phyloP scores from a whole-genome alignment of 805 yeast genomes.

The Pichia rugopelliculosa region DNA sequence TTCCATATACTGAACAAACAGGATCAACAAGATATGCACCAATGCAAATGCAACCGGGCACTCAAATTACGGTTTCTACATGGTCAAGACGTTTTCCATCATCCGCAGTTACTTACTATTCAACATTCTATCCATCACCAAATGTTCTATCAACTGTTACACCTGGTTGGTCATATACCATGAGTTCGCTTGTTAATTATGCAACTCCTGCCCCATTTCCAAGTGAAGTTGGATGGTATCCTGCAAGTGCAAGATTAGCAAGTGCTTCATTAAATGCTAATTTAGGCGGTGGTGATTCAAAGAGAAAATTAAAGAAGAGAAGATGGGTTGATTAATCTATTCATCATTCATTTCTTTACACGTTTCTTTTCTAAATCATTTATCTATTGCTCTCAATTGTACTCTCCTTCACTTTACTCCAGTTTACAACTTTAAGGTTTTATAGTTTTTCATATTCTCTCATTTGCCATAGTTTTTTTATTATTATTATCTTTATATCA shows the following conservation, averaged over 20 bases:
- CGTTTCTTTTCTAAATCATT: neutral
- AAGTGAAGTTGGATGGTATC: constrained; percentile 51
- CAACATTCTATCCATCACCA: constrained; percentile 40
- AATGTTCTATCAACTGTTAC: constrained; percentile 58
- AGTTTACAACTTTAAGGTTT: neutral
- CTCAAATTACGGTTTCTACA: constrained; percentile 54
- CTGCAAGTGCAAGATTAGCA: constrained; percentile 47
- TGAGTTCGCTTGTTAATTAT: constrained; percentile 54
- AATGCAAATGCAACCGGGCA: constrained; percentile 84
- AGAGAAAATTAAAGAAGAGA: constrained; percentile 23
- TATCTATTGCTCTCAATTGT: neutral
- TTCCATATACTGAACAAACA: constrained; percentile 73
- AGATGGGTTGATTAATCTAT: constrained; percentile 27
- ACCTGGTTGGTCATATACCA: constrained; percentile 75
- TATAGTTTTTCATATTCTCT: neutral
- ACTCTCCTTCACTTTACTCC: neutral
- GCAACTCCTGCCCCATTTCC: constrained; percentile 72
- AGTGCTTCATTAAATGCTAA: constrained; percentile 26
- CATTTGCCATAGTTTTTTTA: neutral
- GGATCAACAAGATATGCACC: constrained; percentile 81
- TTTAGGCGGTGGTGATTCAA: constrained; percentile 9
- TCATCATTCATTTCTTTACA: too few species aligned
- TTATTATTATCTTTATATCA: neutral
- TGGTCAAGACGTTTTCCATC: constrained; percentile 66
- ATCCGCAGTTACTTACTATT: constrained; percentile 55